phyloP scores from a whole-genome alignment of 768 basidiomycete species.

The Galerina marginata region DNA sequence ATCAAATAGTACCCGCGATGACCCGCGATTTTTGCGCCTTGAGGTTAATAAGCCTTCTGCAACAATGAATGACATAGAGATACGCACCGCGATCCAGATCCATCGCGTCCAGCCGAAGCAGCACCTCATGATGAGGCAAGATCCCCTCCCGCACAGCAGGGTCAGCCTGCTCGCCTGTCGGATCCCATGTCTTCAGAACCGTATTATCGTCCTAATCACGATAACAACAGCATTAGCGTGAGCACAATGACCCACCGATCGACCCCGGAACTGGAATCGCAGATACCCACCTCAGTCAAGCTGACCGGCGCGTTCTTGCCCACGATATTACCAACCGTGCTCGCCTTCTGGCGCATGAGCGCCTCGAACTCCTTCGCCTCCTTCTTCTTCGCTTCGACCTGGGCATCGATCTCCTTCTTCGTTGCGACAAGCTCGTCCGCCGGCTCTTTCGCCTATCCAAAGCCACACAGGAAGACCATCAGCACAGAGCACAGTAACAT shows the following conservation, averaged over 20 bases:
- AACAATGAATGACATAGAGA: background rate
- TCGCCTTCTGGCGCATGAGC: slow-evolving; percentile 80
- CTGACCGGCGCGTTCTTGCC: slow-evolving; percentile 86
- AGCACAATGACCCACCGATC: background rate
- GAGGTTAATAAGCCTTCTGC: slow-evolving; percentile 1
- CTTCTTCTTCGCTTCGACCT: slow-evolving; percentile 77
- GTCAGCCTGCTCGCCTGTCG: slow-evolving; percentile 73
- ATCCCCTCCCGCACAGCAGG: slow-evolving; percentile 77
- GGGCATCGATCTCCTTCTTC: slow-evolving; percentile 86
- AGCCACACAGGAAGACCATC: background rate
- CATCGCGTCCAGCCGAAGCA: slow-evolving; percentile 92
- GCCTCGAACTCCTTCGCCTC: slow-evolving; percentile 78
- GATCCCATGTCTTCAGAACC: slow-evolving; percentile 84
- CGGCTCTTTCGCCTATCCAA: slow-evolving; percentile 81
- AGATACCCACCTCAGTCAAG: slow-evolving; percentile 74
- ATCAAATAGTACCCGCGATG: slow-evolving; percentile 97
- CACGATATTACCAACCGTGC: slow-evolving; percentile 90
- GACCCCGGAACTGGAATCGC: background rate
- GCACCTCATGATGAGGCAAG: slow-evolving; percentile 97
- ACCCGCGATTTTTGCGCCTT: slow-evolving; percentile 90
- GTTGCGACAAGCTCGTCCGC: slow-evolving; percentile 85
- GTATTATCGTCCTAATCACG: slow-evolving; percentile 83
- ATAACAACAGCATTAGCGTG: background rate
- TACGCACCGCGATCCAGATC: slow-evolving; percentile 91
- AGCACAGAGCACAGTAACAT: background rate